Evolutionary conservation across 2,329 filamentous ascomycete genomes (phyloP).

Genomic region (Colletotrichum lindemuthianum): DNA sequence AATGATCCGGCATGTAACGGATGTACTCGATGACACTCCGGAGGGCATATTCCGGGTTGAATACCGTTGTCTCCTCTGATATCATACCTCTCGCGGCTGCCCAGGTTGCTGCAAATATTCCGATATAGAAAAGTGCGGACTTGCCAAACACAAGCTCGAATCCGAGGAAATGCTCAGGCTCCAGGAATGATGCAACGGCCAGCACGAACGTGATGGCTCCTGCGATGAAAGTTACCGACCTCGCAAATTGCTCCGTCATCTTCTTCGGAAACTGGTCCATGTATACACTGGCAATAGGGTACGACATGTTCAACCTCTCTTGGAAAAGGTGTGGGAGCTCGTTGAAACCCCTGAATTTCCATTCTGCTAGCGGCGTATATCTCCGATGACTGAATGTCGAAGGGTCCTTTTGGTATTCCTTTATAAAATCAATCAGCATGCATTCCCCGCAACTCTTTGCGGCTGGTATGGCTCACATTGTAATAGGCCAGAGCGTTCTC

Average conservation of each 20-base stretch:
- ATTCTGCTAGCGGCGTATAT: slow-evolving; percentile 93
- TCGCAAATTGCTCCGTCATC: slow-evolving; percentile 86
- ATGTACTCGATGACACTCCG: slow-evolving; percentile 91
- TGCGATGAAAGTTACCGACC: slow-evolving; percentile 87
- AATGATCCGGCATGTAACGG: slow-evolving; percentile 89
- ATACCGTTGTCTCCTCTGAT: slow-evolving; percentile 87
- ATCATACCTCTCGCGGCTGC: slow-evolving; percentile 84
- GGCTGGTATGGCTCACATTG: slow-evolving; percentile 66
- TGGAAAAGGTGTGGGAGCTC: slow-evolving; percentile 93
- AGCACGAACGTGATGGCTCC: slow-evolving; percentile 89
- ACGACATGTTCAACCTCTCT: slow-evolving; percentile 91
- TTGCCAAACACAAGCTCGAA: slow-evolving; percentile 92
- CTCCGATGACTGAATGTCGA: slow-evolving; percentile 86
- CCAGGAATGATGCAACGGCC: slow-evolving; percentile 83
- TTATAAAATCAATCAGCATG: slow-evolving; percentile 1
- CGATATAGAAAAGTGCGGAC: slow-evolving; percentile 91
- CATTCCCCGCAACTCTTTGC: neutral
- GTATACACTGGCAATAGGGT: slow-evolving; percentile 91
- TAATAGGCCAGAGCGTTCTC: slow-evolving; percentile 97
- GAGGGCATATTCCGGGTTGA: slow-evolving; percentile 91
- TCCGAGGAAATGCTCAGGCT: slow-evolving; percentile 88
- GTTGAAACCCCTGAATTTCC: slow-evolving; percentile 99
- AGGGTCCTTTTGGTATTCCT: slow-evolving; percentile 96
- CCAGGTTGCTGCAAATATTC: slow-evolving; percentile 84
- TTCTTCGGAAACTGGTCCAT: slow-evolving; percentile 96